Conservation (phyloP, 495 filamentous ascomycete genomes). For the Parathielavia hyrcaniae region DNA sequence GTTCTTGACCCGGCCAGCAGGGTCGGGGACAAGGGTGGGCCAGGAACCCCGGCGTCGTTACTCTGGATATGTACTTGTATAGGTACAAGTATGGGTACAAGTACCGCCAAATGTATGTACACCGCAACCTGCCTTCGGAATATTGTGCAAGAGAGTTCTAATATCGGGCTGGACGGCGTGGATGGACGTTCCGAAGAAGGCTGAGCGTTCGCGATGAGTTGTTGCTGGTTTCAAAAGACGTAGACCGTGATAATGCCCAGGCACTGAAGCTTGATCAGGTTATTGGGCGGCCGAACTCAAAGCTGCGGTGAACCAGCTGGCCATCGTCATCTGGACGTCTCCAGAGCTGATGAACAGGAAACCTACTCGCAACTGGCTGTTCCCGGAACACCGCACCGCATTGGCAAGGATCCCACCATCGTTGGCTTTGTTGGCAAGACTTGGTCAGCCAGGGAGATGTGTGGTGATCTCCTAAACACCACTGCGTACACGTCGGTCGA, state of each 20-base stretch:
- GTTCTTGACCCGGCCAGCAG: background rate
- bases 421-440: background rate
- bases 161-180: too few relatives aligned
- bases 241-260: background rate
- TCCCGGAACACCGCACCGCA: background rate
- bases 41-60: background rate
- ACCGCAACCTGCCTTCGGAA: too few relatives aligned
- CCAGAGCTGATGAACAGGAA: background rate
- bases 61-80: background rate
- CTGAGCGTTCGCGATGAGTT: background rate
- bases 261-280: background rate
- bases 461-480: background rate
- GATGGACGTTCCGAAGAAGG: too few relatives aligned
- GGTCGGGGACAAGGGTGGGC: constrained; percentile 3
- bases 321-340: constrained; percentile 13
- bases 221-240: background rate
- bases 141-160: too few relatives aligned
- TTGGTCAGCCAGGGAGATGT: constrained; percentile 9
- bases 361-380: background rate
- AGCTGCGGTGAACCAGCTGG: constrained; percentile 19
- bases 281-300: constrained; percentile 5
- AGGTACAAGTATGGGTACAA: too few relatives aligned
- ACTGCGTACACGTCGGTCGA: constrained; percentile 3
- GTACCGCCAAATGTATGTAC: too few relatives aligned
- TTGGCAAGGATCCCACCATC: background rate